A percentile compares a stretch with the other conserved stretches of the same genome.
Conservation (phyloP, 1,139 yeast genomes). For the Geotrichum macrosporum region DNA sequence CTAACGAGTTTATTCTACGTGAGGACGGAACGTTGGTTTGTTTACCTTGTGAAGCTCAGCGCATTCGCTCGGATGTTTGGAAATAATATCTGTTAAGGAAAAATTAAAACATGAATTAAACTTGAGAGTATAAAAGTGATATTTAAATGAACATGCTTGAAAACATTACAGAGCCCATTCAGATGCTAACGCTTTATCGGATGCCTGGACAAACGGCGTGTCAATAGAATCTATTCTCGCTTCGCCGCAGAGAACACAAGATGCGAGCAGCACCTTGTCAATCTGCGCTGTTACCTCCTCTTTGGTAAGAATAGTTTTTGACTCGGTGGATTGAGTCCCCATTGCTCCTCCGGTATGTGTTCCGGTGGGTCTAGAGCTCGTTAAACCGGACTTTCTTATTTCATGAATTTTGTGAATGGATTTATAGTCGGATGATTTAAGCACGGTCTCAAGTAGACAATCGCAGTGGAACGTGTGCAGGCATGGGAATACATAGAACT, state of each 20-base stretch:
- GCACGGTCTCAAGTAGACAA: conserved; percentile 61
- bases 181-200: conserved; percentile 18
- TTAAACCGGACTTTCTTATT: conserved; percentile 40
- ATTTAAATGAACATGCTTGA: no score
- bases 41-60: conserved; percentile 32
- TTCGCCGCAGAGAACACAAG: conserved; percentile 80
- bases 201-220: conserved; percentile 40
- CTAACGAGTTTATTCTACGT: conserved; percentile 34
- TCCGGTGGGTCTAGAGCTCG: conserved; percentile 27
- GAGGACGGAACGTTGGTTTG: conserved; percentile 38
- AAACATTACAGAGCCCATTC: conserved; percentile 21
- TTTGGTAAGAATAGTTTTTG: conserved; percentile 31
- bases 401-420: conserved; percentile 58
- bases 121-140: no score
- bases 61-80: conserved; percentile 32
- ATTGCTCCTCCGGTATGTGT: conserved; percentile 16
- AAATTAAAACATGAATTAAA: background rate
- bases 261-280: conserved; percentile 57
- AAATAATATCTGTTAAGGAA: conserved; percentile 11
- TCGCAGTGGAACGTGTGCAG: conserved; percentile 87
- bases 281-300: conserved; percentile 43
- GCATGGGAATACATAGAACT: conserved; percentile 83
- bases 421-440: conserved; percentile 63
- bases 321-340: conserved; percentile 7
- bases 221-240: conserved; percentile 68